Conservation (phyloP, 2,329 filamentous ascomycete species). For the Trichophyton benhamiae region DNA sequence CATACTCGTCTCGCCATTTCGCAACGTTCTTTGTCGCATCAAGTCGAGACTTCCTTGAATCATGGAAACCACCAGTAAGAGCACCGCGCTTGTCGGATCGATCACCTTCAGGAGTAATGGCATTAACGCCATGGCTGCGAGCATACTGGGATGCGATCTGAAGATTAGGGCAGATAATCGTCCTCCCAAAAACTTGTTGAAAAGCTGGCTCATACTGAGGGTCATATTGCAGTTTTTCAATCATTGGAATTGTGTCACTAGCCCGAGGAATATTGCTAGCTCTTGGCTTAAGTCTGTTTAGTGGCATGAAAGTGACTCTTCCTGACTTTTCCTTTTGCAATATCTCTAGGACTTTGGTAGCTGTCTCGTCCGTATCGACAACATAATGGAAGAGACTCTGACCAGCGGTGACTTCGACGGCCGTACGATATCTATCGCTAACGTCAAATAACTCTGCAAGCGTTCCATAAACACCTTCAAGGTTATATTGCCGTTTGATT, state of each 20-base stretch:
- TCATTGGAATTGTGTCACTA: constrained; percentile 73
- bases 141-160: constrained; percentile 82
- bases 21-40: constrained; percentile 66
- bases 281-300: constrained; percentile 65
- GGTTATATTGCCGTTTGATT: constrained; percentile 64
- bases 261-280: constrained; percentile 68
- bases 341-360: constrained; percentile 65
- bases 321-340: constrained; percentile 70
- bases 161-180: constrained; percentile 83
- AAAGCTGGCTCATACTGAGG: constrained; percentile 69
- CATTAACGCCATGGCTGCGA: constrained; percentile 78
- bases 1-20: constrained; percentile 62
- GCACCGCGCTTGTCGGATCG: constrained; percentile 90
- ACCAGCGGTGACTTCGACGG: constrained; percentile 86
- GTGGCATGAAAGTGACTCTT: constrained; percentile 85
- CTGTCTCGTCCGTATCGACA: constrained; percentile 81
- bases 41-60: constrained; percentile 73
- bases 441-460: constrained; percentile 87
- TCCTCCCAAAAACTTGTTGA: constrained; percentile 88
- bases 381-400: constrained; percentile 91
- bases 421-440: constrained; percentile 69
- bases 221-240: constrained; percentile 75
- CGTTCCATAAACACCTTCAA: constrained; percentile 82
- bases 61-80: constrained; percentile 87
- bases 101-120: constrained; percentile 89